Conservation (phyloP, 139 green algal species). For the Chlorella sp. region DNA sequence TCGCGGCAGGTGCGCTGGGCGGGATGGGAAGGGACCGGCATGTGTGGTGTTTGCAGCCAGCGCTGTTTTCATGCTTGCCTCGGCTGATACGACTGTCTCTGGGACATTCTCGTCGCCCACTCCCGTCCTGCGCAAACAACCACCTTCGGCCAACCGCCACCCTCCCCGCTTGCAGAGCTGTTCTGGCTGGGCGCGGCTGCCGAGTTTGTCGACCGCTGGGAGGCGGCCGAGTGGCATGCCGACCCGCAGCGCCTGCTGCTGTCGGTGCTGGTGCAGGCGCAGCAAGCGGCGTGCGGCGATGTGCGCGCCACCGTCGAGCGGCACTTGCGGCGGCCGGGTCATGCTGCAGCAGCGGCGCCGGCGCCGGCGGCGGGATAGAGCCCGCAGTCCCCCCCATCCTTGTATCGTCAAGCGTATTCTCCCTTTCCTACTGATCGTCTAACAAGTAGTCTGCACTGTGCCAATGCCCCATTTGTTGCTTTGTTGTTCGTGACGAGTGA, state of each 20-base stretch:
- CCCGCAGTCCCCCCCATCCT: too few species aligned
- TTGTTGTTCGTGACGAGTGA: too few species aligned
- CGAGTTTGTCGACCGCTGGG: not conserved
- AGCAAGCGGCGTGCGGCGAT: not conserved
- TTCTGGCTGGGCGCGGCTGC: constrained; percentile 7
- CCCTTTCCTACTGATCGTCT: too few species aligned
- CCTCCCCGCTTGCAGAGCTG: constrained; percentile 2
- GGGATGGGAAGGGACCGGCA: not conserved
- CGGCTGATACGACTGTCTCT: too few species aligned
- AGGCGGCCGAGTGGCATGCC: not conserved
- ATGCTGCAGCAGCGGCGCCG: too few species aligned
- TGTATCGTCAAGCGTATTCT: too few species aligned
- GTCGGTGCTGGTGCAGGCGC: not conserved
- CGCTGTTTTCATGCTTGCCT: not conserved
- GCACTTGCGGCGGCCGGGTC: not conserved
- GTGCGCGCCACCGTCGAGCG: not conserved
- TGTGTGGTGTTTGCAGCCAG: not conserved
- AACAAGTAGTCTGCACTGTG: too few species aligned
- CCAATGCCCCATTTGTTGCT: too few species aligned
- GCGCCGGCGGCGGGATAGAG: too few species aligned
- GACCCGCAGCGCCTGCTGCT: not conserved
- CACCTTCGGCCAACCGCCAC: not conserved
- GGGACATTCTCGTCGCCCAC: too few species aligned
- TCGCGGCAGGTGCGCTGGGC: constrained; percentile 10
- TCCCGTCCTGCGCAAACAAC: too few species aligned